Evolutionary conservation across 1,284 basidiomycete species (phyloP).

Genomic region (Ceratorhiza oryzae-sativae): DNA sequence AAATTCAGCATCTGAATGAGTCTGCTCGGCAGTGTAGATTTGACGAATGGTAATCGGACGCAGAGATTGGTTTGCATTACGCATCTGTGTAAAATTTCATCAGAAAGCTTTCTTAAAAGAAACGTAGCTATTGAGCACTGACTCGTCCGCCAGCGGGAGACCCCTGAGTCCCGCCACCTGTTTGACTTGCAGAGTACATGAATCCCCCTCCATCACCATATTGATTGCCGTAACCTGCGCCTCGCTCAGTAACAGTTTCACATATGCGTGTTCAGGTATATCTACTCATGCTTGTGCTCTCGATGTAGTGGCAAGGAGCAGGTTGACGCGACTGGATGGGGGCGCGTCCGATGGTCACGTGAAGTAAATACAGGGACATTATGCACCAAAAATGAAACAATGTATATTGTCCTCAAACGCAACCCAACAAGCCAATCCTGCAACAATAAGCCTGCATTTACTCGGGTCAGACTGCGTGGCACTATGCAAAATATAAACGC

Average conservation of each 20-base stretch:
- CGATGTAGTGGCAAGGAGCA: background rate
- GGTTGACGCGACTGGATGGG: constrained; percentile 12
- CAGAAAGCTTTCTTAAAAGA: background rate
- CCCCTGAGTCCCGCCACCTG: constrained; percentile 32
- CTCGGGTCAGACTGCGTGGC: too few relatives aligned
- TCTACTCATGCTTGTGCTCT: constrained; percentile 24
- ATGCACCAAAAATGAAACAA: background rate
- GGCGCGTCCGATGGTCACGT: constrained; percentile 28
- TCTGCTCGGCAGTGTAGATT: constrained; percentile 76
- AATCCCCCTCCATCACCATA: constrained; percentile 37
- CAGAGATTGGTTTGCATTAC: constrained; percentile 61
- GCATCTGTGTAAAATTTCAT: constrained; percentile 1
- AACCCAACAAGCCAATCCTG: background rate
- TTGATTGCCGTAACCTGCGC: constrained; percentile 16
- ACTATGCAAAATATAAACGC: too few relatives aligned
- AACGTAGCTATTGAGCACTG: background rate
- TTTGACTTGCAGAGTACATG: constrained; percentile 28
- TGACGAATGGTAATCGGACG: constrained; percentile 89
- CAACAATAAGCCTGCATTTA: too few relatives aligned
- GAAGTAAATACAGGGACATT: constrained; percentile 17
- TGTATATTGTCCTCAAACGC: too few relatives aligned
- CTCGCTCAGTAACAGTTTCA: too few relatives aligned
- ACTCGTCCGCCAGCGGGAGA: constrained; percentile 32
- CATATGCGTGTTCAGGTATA: background rate
- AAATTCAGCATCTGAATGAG: constrained; percentile 90